phyloP scores from a whole-genome alignment of 768 basidiomycete genomes.

The Suillus discolor region DNA sequence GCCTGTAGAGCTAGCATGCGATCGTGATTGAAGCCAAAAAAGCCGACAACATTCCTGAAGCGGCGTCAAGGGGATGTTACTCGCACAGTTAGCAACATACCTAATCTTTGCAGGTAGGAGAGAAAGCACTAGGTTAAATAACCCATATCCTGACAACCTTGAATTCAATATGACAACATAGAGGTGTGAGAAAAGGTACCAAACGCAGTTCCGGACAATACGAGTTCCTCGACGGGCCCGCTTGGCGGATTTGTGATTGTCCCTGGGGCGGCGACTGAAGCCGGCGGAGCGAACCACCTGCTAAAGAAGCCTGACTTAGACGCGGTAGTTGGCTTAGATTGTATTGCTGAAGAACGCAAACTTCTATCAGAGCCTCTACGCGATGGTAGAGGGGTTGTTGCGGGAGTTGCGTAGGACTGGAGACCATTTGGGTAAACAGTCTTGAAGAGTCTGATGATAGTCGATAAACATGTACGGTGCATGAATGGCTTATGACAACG shows the following conservation, averaged over 20 bases:
- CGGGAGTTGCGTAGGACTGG: conserved; percentile 43
- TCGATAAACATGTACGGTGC: conserved; percentile 10
- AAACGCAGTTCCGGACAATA: conserved; percentile 77
- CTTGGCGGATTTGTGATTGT: conserved; percentile 36
- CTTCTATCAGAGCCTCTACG: conserved; percentile 34
- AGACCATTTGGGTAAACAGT: conserved; percentile 67
- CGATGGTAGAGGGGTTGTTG: conserved; percentile 37
- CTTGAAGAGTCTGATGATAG: conserved; percentile 57
- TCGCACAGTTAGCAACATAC: conserved; percentile 37
- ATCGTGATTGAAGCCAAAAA: conserved; percentile 78
- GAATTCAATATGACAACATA: not conserved
- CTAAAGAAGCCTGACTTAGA: conserved; percentile 38
- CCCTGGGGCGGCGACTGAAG: conserved; percentile 20
- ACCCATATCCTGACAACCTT: conserved; percentile 45
- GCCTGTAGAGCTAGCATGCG: conserved; percentile 68
- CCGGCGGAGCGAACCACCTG: conserved; percentile 31
- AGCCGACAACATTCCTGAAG: conserved; percentile 65
- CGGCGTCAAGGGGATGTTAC: not conserved
- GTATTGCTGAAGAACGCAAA: conserved; percentile 21
- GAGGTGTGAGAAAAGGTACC: conserved; percentile 42
- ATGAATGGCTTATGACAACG: not conserved
- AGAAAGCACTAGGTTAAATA: conserved; percentile 83
- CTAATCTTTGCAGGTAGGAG: conserved; percentile 71
- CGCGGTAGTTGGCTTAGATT: conserved; percentile 15
- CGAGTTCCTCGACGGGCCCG: conserved; percentile 69